phyloP scores from a whole-genome alignment of 1,284 basidiomycete species.

The Moniliophthora roreri region DNA sequence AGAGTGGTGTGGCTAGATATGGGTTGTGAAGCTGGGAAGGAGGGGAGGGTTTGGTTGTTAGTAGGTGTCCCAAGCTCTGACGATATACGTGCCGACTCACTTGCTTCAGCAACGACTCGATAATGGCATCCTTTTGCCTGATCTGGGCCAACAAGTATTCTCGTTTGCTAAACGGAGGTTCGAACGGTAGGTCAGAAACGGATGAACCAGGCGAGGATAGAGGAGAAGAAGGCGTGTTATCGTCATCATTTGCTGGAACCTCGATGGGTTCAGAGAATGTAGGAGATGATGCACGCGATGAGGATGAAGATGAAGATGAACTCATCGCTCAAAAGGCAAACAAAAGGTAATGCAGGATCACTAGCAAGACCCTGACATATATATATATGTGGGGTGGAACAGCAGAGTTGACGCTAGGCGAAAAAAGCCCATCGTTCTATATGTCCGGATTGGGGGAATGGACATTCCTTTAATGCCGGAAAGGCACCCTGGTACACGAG shows the following conservation, averaged over 20 bases:
- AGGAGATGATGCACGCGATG: conserved; percentile 1
- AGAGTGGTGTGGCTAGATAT: conserved; percentile 72
- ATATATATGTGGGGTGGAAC: background rate
- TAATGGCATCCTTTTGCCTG: conserved; percentile 79
- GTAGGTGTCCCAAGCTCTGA: conserved; percentile 3
- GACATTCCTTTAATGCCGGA: too few species aligned
- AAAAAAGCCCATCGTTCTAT: too few species aligned
- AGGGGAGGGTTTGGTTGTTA: conserved; percentile 1
- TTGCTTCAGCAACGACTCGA: conserved; percentile 79
- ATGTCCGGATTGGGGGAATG: too few species aligned
- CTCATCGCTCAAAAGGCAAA: conserved; percentile 4
- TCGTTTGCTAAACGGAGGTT: conserved; percentile 62
- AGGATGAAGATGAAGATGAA: conserved; percentile 20
- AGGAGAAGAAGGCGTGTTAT: conserved; percentile 21
- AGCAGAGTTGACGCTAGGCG: too few species aligned
- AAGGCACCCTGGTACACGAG: too few species aligned
- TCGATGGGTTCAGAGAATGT: background rate
- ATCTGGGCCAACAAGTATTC: conserved; percentile 81
- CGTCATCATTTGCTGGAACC: background rate
- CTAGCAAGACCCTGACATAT: background rate
- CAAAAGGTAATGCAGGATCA: conserved; percentile 14
- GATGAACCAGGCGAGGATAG: conserved; percentile 21
- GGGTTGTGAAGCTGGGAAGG: conserved; percentile 67
- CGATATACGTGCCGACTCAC: conserved; percentile 33
- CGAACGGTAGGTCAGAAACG: background rate